Evolutionary conservation across 2,329 filamentous ascomycete genomes (phyloP), one percentile per base, ranked within the genome.

Genomic region (Emydomyces testavorans): DNA sequence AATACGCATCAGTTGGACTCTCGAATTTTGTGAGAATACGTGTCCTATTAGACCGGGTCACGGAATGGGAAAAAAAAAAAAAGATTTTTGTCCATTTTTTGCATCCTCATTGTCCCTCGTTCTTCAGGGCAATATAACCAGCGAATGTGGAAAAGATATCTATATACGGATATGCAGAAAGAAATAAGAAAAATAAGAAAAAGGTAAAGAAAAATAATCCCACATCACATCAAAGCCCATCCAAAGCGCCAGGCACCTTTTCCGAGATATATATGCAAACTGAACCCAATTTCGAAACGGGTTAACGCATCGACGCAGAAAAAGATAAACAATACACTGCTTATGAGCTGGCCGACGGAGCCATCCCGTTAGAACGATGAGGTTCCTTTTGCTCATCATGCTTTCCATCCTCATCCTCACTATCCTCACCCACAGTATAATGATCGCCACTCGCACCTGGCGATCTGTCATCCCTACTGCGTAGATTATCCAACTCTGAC

Each of bases 401-500:
- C 28, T 49, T 40, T 35, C 28, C 35, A 13, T 45, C 11, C 24
- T 44, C 39, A 29, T 47, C 40, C 18, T 53, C 66, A 51, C 65
- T 67, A 42, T 68, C 72, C 31, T 67, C 71, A 1, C 72, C 74
- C 23, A 76, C 59, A 43, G 70, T 68, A 57, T 75, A 75, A 31
- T 67, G 62, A 31, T 64, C 67, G 29, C 57, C 58, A 34, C 57
- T 60, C n/a, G 60, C 57, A 7, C 34, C 35, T n/a, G 37, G 35
- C 26, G 43, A 52, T 15, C 42, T 18, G 18, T 60, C 58, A 54
- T 52, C 44, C 32, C 50, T 41, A 21, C 59, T 58, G 11, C 70
- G 65, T 28, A 79, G 57, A 50, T 77, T 70, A 57, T 80, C 77
- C 16, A 81, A 62, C 58, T 80, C 78, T 2, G 72, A 65, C 58